Base-by-base conservation (phyloP, 306 rosid species). In the Prunus mira region DNA sequence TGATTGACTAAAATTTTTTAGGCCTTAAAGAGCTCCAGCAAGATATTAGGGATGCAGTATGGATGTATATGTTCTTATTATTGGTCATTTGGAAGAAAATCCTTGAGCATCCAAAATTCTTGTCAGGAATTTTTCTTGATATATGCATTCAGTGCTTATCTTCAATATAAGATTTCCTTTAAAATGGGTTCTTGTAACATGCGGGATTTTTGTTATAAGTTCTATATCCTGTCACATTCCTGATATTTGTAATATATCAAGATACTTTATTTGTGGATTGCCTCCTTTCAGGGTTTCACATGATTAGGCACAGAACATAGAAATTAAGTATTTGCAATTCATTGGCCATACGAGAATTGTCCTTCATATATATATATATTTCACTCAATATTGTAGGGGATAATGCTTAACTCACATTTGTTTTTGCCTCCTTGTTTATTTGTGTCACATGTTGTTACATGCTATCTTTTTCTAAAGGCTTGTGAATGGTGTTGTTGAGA, bases 401-500 rank as follows among this genome's bases (percentile, higher is more conserved):
- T 55, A 55, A 6, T 27, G 38, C n/a, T n/a, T n/a, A 32, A 69
- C 68, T 32, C 47, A 15, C 43, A 28, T 32, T 34, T 58, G 8
- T 64, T 17, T 64, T 27, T 64, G 46, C 46, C 14, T 9, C 68
- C 47, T 70, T 70, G 74, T 52, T 32, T 52, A n/a, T n/a, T 5
- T 27, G 12, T 11, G 20, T 34, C 24, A 5, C 9, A 34, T 71
- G 75, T 6, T 7, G 64, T 30, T 17, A 41, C 32, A 27, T n/a
- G 71, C 49, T 57, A 3, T 43, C 68, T 75, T 57, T 49, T 69
- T 77, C 65, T 80, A 70, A 79, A 96, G 99, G 96, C 90, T 96
- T 80, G 99, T 96, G 77, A 96, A 96, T 81, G 86, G 86, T 78
- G 86, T 82, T 81, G 83, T 96, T 85, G 99, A 91, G 89, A 96